Percentiles rank a stretch among this genome's conserved stretches.
These are phyloP conservation scores for Bothriochloa decipiens DNA, from an alignment of 176 grass and related monocot species.

Conservation along the genomic window DNA sequence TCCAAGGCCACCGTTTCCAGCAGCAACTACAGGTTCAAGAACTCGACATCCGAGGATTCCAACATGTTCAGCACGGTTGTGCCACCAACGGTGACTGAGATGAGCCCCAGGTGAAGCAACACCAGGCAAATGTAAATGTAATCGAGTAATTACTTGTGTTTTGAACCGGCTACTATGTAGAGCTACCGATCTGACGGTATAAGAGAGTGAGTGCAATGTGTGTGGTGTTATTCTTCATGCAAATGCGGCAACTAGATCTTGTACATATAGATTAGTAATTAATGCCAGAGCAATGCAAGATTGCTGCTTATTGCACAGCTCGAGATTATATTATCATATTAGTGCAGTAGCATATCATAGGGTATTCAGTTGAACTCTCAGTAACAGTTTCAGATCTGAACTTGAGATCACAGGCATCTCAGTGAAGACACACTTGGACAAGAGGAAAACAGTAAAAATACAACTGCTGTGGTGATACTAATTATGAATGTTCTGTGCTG, in stretches of 20 bases:
- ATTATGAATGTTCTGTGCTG: conserved; percentile 45
- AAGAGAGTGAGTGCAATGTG: conserved; percentile 11
- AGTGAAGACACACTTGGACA: background rate
- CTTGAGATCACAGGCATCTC: conserved; percentile 18
- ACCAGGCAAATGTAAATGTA: background rate
- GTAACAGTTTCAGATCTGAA: conserved; percentile 7
- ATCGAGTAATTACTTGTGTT: background rate
- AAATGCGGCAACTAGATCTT: conserved; percentile 43
- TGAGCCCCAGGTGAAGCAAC: conserved; percentile 60
- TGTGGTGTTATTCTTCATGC: background rate
- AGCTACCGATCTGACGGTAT: background rate
- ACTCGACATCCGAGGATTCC: conserved; percentile 29
- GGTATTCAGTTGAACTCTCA: conserved; percentile 14
- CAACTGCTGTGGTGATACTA: conserved; percentile 43
- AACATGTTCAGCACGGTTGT: conserved; percentile 50
- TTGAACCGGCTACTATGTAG: background rate
- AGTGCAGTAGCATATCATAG: background rate
- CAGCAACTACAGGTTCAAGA: conserved; percentile 46
- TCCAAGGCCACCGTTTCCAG: conserved; percentile 51
- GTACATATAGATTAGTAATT: conserved; percentile 49
- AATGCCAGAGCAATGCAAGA: conserved; percentile 35
- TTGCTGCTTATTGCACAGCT: conserved; percentile 36
- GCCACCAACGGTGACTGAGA: conserved; percentile 43
- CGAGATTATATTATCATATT: background rate
- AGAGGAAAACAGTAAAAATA: conserved; percentile 24